These are phyloP conservation scores for Macrophomina tecta DNA, from an alignment of 2,329 filamentous ascomycete genomes.

Conservation along the genomic window DNA sequence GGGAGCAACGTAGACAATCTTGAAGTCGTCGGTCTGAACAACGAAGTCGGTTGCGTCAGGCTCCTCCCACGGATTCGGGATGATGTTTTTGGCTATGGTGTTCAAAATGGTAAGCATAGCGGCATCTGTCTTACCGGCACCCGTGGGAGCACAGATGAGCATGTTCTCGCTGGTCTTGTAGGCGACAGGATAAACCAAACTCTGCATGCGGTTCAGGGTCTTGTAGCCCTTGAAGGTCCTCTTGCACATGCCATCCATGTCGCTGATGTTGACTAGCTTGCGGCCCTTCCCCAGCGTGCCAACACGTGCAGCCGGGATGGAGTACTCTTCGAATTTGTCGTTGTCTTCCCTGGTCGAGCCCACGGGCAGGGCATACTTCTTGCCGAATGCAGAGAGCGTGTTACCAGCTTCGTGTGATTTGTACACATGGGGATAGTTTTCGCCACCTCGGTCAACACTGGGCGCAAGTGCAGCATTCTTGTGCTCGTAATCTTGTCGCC, in stretches of 20 bases:
- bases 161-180: conserved; percentile 98
- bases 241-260: conserved; percentile 86
- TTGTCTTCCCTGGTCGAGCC: conserved; percentile 75
- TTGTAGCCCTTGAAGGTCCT: conserved; percentile 96
- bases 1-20: conserved; percentile 97
- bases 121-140: conserved; percentile 98
- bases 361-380: conserved; percentile 79
- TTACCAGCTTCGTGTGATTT: conserved; percentile 84
- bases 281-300: conserved; percentile 75
- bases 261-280: conserved; percentile 77
- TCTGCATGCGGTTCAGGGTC: conserved; percentile 96
- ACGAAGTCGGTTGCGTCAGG: conserved; percentile 77
- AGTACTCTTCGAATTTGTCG: conserved; percentile 85
- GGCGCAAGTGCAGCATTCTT: conserved; percentile 76
- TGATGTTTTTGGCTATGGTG: conserved; percentile 82
- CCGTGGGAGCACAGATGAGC: conserved; percentile 96
- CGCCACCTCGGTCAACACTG: conserved; percentile 71
- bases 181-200: conserved; percentile 90
- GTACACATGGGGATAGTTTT: conserved; percentile 93
- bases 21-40: conserved; percentile 87
- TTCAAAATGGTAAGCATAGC: conserved; percentile 97
- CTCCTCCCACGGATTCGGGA: conserved; percentile 79
- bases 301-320: conserved; percentile 80
- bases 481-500: conserved; percentile 78
- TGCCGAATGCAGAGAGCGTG: conserved; percentile 77